Conservation (phyloP, 768 basidiomycete species). For the Xerocomus brunneocitrinus region DNA sequence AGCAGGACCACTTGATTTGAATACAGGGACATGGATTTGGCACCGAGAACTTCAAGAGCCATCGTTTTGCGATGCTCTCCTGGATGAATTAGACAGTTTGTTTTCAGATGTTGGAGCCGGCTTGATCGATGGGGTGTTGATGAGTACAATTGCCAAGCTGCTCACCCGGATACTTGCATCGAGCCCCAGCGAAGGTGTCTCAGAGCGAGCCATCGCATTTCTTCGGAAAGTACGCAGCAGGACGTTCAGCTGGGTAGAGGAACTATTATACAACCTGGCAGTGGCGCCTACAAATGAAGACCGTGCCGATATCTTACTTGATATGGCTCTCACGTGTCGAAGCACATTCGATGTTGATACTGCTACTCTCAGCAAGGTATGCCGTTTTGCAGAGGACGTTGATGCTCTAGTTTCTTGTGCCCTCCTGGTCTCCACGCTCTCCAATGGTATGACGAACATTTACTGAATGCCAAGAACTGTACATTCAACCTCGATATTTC, state of each 20-base stretch:
- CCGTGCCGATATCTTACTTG: not conserved
- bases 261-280: not conserved
- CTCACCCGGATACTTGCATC: not conserved
- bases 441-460: no score
- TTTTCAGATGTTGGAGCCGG: not conserved
- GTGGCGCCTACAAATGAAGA: not conserved
- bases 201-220: not conserved
- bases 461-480: no score
- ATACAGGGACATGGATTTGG: not conserved
- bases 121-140: not conserved
- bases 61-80: not conserved
- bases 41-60: not conserved
- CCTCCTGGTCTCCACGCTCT: not conserved
- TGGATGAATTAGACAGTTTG: not conserved
- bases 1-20: no score
- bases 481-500: no score
- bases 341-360: not conserved
- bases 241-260: not conserved
- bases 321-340: not conserved
- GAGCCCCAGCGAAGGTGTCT: not conserved
- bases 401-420: not conserved
- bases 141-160: not conserved
- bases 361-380: not conserved
- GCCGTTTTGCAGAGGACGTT: not conserved
- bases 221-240: not conserved